Conservation (phyloP, 202 grass and related monocot genomes). For the Panicum hallii region DNA sequence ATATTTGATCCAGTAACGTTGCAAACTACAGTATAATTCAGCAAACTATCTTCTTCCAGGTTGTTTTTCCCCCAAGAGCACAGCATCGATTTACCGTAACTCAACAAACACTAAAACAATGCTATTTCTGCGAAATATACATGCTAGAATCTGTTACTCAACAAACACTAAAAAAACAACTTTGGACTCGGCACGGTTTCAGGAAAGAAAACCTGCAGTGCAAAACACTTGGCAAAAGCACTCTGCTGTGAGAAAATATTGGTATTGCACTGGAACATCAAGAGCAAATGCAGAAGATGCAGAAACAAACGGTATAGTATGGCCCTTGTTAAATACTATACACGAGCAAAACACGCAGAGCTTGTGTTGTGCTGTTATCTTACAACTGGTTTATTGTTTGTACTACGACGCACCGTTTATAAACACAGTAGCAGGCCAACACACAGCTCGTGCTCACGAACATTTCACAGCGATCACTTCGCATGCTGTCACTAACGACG, state of each 20-base stretch:
- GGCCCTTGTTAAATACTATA: not conserved
- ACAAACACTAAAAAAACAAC: too few relatives aligned
- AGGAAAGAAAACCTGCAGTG: too few relatives aligned
- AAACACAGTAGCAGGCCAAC: slow-evolving; percentile 2
- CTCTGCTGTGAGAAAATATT: not conserved
- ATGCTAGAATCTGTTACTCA: too few relatives aligned
- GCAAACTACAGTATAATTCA: too few relatives aligned
- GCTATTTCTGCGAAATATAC: too few relatives aligned
- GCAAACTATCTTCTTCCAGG: too few relatives aligned
- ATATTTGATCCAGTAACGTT: too few relatives aligned
- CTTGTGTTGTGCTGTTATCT: not conserved
- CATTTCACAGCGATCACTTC: not conserved
- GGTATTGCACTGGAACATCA: not conserved
- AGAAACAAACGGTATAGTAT: not conserved
- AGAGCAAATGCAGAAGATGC: not conserved
- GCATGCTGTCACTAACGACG: not conserved
- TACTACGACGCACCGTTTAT: slow-evolving; percentile 18
- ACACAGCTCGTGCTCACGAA: not conserved
- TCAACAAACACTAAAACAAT: too few relatives aligned
- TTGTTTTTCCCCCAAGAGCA: too few relatives aligned
- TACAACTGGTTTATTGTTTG: slow-evolving; percentile 29
- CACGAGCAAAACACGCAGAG: not conserved
- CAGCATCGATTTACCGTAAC: too few relatives aligned
- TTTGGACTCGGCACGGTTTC: too few relatives aligned
- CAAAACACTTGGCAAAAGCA: not conserved